phyloP scores from a whole-genome alignment of 805 yeast species.

The Schwanniomyces yamadae region DNA sequence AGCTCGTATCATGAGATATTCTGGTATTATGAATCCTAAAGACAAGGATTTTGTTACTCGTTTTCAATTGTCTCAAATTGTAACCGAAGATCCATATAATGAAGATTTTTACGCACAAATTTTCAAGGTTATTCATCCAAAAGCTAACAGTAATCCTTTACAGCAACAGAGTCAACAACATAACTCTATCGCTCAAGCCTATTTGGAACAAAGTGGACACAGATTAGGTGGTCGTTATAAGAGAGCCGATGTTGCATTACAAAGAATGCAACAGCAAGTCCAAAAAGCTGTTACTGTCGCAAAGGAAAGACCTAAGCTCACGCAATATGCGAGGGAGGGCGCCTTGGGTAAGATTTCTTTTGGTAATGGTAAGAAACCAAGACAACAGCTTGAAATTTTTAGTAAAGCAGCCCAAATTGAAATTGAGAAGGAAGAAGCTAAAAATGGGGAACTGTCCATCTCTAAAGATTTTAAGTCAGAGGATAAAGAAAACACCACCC shows the following conservation, averaged over 20 bases:
- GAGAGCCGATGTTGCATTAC: constrained; percentile 86
- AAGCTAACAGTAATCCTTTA: constrained; percentile 49
- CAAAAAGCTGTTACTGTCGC: constrained; percentile 96
- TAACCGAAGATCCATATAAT: constrained; percentile 93
- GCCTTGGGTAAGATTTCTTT: constrained; percentile 85
- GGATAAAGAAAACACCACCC: constrained; percentile 11
- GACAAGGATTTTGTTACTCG: constrained; percentile 95
- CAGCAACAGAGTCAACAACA: constrained; percentile 54
- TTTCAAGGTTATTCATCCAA: constrained; percentile 58
- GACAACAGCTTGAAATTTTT: constrained; percentile 74
- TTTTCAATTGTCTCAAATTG: constrained; percentile 91
- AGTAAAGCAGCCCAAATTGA: constrained; percentile 52
- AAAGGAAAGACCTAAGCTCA: constrained; percentile 74
- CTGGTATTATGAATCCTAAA: constrained; percentile 95
- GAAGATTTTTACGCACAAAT: constrained; percentile 97
- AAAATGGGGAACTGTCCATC: constrained; percentile 15
- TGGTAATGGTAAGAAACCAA: constrained; percentile 80
- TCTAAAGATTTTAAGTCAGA: constrained; percentile 15
- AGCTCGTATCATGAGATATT: constrained; percentile 70
- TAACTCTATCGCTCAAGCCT: constrained; percentile 88
- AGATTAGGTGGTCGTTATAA: constrained; percentile 81
- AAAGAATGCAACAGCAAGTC: constrained; percentile 97
- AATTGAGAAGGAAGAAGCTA: constrained; percentile 31
- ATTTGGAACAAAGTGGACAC: constrained; percentile 87
- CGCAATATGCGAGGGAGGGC: constrained; percentile 72